Conservation (phyloP, 768 basidiomycete species). For the Boletus rufocinnamomeus region DNA sequence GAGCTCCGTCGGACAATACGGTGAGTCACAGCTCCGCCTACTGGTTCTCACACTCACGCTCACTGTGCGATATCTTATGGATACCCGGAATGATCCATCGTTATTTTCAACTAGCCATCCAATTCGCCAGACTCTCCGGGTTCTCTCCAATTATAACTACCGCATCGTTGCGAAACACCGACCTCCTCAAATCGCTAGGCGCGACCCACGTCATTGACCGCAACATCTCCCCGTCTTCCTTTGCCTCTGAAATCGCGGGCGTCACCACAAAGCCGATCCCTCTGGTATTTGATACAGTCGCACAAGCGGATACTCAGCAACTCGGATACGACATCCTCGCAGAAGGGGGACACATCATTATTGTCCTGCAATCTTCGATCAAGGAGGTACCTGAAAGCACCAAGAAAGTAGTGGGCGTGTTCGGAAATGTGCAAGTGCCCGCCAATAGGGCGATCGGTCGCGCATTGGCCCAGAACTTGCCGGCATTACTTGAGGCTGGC, state of each 20-base stretch:
- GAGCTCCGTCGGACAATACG: constrained; percentile 40
- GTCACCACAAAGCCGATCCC: too few species aligned
- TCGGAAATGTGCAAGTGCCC: constrained; percentile 15
- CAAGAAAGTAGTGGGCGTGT: constrained; percentile 16
- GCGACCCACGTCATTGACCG: constrained; percentile 42
- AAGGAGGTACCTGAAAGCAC: constrained; percentile 17
- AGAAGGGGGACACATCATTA: too few species aligned
- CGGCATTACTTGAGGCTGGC: too few species aligned
- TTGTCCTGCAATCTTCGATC: constrained; percentile 7
- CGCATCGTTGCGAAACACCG: constrained; percentile 38
- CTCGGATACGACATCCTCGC: too few species aligned
- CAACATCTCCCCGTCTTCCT: too few species aligned
- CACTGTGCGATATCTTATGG: neutral
- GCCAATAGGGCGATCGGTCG: constrained; percentile 18
- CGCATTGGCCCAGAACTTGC: constrained; percentile 12
- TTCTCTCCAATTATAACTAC: constrained; percentile 43
- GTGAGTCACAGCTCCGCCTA: constrained; percentile 33
- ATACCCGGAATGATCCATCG: neutral
- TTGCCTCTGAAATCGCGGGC: too few species aligned
- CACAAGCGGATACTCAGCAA: too few species aligned
- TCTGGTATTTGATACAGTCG: too few species aligned
- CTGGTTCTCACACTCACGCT: constrained; percentile 14
- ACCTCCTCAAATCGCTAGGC: constrained; percentile 37
- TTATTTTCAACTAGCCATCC: constrained; percentile 28
- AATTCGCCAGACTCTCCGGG: constrained; percentile 37